phyloP scores from a whole-genome alignment of 805 yeast species.

The Saccharomyces jurei region DNA sequence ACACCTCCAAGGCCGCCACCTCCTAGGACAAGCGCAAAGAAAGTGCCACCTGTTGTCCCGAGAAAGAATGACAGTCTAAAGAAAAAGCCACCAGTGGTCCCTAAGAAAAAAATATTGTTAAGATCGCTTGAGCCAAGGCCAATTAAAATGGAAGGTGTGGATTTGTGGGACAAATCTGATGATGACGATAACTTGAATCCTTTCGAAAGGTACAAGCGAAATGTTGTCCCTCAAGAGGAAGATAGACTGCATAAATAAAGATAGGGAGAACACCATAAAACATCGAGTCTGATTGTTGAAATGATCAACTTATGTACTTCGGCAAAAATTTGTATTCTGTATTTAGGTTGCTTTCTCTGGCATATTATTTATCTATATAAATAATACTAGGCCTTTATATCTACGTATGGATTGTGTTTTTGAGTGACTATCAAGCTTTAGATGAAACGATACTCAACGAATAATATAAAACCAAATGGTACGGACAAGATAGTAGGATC shows the following conservation, averaged over 20 bases:
- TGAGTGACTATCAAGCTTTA: not conserved
- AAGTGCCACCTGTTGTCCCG: conserved; percentile 15
- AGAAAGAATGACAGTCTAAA: conserved; percentile 12
- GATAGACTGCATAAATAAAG: conserved; percentile 27
- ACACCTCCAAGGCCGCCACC: not conserved
- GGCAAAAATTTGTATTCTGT: not conserved
- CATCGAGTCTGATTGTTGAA: no score
- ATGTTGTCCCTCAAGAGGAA: conserved; percentile 33
- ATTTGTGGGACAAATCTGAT: conserved; percentile 2
- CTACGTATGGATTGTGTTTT: not conserved
- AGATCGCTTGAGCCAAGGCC: not conserved
- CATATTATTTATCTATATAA: not conserved
- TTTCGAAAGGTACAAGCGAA: conserved; percentile 30
- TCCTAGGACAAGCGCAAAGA: not conserved
- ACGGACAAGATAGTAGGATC: not conserved
- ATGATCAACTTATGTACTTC: not conserved
- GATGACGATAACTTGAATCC: conserved; percentile 28
- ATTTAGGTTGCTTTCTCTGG: not conserved
- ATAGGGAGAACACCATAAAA: not conserved
- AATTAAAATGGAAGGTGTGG: not conserved
- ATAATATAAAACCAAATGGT: not conserved
- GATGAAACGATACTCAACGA: not conserved
- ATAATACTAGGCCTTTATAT: not conserved
- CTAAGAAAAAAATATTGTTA: conserved; percentile 8
- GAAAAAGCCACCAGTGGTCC: conserved; percentile 13